Conservation (phyloP, 2,329 filamentous ascomycete species). For the Ophiostoma novo-ulmi region DNA sequence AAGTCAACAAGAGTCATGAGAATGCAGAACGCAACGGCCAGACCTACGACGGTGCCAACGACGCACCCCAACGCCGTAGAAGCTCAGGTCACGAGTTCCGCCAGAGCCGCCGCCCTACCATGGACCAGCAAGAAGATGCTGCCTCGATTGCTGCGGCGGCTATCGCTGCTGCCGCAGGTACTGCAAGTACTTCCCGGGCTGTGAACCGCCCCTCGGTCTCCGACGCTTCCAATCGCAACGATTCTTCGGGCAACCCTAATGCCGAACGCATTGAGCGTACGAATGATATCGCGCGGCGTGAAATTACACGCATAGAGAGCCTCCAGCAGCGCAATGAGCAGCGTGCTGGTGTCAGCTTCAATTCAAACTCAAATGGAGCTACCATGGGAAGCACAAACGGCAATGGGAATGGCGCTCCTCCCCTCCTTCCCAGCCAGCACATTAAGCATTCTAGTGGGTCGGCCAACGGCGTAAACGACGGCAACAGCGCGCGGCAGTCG, state of each 20-base stretch:
- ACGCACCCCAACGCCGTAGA: slow-evolving; percentile 24
- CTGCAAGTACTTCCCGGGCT: neutral
- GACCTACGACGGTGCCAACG: neutral
- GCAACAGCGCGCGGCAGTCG: slow-evolving; percentile 26
- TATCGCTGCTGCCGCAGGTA: neutral
- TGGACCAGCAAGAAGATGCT: slow-evolving; percentile 31
- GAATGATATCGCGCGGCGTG: slow-evolving; percentile 46
- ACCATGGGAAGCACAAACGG: slow-evolving; percentile 11
- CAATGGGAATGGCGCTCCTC: neutral
- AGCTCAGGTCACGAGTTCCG: slow-evolving; percentile 40
- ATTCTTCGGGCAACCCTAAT: slow-evolving; percentile 14
- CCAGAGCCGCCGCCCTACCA: slow-evolving; percentile 38
- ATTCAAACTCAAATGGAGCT: slow-evolving; percentile 5
- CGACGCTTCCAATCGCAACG: neutral
- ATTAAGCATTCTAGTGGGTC: neutral
- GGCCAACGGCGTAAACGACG: slow-evolving; percentile 15
- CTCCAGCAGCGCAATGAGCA: slow-evolving; percentile 48
- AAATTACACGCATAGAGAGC: slow-evolving; percentile 49
- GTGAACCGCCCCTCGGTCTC: neutral
- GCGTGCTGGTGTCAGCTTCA: slow-evolving; percentile 37
- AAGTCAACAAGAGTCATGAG: neutral
- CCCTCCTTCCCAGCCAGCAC: neutral
- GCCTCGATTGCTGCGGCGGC: slow-evolving; percentile 18
- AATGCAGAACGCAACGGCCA: neutral
- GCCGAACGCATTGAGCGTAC: slow-evolving; percentile 43